Evolutionary conservation across 2,329 filamentous ascomycete genomes (phyloP).

Genomic region (Pseudogymnoascus sp.): DNA sequence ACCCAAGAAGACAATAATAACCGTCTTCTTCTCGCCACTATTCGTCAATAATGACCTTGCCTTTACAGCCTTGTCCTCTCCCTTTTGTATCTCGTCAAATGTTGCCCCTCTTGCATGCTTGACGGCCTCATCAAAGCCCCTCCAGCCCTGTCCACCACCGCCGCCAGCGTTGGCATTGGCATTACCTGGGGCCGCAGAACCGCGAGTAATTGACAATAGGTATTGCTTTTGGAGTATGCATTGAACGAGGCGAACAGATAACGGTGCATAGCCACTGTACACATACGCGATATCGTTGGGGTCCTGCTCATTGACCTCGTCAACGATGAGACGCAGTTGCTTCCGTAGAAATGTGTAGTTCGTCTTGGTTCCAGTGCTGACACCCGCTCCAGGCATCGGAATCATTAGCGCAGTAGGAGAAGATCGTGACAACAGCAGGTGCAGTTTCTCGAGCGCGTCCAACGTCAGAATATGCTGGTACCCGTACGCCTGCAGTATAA

Average conservation of each 20-base stretch:
- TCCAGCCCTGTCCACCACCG: conserved; percentile 71
- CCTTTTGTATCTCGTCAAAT: conserved; percentile 87
- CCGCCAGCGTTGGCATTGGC: conserved; percentile 39
- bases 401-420: conserved; percentile 76
- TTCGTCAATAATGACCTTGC: conserved; percentile 77
- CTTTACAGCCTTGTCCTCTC: conserved; percentile 85
- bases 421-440: conserved; percentile 70
- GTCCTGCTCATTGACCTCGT: conserved; percentile 92
- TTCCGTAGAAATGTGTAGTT: conserved; percentile 89
- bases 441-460: conserved; percentile 78
- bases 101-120: conserved; percentile 83
- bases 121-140: conserved; percentile 85
- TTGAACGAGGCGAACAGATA: conserved; percentile 86
- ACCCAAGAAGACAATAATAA: conserved; percentile 96
- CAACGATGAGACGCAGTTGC: conserved; percentile 79
- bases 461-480: conserved; percentile 92
- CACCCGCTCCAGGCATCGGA: conserved; percentile 57
- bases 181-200: conserved; percentile 44
- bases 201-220: conserved; percentile 62
- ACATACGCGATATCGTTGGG: conserved; percentile 96
- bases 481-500: conserved; percentile 87
- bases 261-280: conserved; percentile 91
- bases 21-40: conserved; percentile 67
- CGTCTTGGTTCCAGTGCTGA: conserved; percentile 60
- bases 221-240: conserved; percentile 88